Evolutionary conservation across 768 basidiomycete genomes (phyloP), one percentile per base, ranked within the genome.

Genomic region (Cantharellus anzutake): DNA sequence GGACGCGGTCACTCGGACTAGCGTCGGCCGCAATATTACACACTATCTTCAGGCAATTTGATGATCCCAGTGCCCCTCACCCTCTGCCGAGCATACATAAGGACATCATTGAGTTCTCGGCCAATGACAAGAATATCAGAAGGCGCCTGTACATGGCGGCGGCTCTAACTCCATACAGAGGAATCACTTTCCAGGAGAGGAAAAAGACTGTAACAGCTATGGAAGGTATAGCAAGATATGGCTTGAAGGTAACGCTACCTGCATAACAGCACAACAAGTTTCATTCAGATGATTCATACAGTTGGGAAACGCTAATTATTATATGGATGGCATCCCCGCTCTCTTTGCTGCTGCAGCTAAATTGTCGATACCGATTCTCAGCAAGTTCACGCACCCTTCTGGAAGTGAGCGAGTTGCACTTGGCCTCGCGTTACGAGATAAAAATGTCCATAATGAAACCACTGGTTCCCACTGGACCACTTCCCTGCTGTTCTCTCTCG

Each of bases 101-200:
- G 2, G 71, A 79, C 3, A 64, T 82, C 3, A 42, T 67, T 42
- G 59, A 70, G 44, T 64, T 69, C 4, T 42, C 77, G 2, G n/a
- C 50, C 61, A 70, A 51, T 61, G 68, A 16, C 74, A 78, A 62
- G 39, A 71, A 3, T 69, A 74, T 58, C 70, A 67, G 61, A 71
- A 81, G 60, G 77, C 62, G 88, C 3, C 71, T 98, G n/a, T 94
- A 78, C 71, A 76, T 97, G 40, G 84, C 86, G 0, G 76, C 83
- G 3, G 77, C 80, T 3, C 72, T 93, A n/a, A 79, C 80, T 2
- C 90, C 92, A 0, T 90, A 81, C 61, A 68, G 74, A 34, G 74
- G 72, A 3, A 67, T 84, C 14, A 78, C 75, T 2, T 86, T 81
- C 65, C 66, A 63, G 14, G 81, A 84, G 63, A 73, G 74, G 61